Evolutionary conservation across 1,284 basidiomycete genomes (phyloP).

Genomic region (Anthracocystis setariae): DNA sequence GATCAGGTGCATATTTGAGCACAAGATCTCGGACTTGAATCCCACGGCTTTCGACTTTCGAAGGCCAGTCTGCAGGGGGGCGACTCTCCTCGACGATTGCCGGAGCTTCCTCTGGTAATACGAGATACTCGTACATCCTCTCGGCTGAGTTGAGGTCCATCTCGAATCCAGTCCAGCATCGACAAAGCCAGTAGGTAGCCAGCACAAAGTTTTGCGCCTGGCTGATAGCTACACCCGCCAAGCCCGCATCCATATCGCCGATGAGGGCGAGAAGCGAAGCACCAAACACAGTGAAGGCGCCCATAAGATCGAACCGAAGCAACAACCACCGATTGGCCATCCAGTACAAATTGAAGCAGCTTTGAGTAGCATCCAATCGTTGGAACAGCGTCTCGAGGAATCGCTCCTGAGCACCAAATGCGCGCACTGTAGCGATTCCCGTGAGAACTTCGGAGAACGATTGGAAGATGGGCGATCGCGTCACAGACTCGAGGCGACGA

Average conservation of each 20-base stretch:
- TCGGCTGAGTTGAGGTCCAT: slow-evolving; percentile 71
- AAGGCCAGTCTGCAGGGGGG: slow-evolving; percentile 71
- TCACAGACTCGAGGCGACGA: slow-evolving; percentile 61
- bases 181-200: slow-evolving; percentile 69
- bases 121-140: slow-evolving; percentile 69
- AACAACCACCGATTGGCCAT: slow-evolving; percentile 55
- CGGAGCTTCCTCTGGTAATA: slow-evolving; percentile 69
- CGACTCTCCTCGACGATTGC: slow-evolving; percentile 64
- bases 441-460: slow-evolving; percentile 67
- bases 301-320: slow-evolving; percentile 68
- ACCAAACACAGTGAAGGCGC: slow-evolving; percentile 70
- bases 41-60: slow-evolving; percentile 63
- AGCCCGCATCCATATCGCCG: slow-evolving; percentile 38
- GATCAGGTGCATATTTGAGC: slow-evolving; percentile 70
- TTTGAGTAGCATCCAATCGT: slow-evolving; percentile 70
- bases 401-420: slow-evolving; percentile 70
- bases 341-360: slow-evolving; percentile 59
- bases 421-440: slow-evolving; percentile 71
- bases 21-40: slow-evolving; percentile 70
- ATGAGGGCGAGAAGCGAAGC: slow-evolving; percentile 69
- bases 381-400: slow-evolving; percentile 70
- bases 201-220: slow-evolving; percentile 61
- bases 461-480: slow-evolving; percentile 66
- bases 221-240: slow-evolving; percentile 49
- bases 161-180: slow-evolving; percentile 63